phyloP scores from a whole-genome alignment of 768 basidiomycete genomes.

The Amanita exitialis region DNA sequence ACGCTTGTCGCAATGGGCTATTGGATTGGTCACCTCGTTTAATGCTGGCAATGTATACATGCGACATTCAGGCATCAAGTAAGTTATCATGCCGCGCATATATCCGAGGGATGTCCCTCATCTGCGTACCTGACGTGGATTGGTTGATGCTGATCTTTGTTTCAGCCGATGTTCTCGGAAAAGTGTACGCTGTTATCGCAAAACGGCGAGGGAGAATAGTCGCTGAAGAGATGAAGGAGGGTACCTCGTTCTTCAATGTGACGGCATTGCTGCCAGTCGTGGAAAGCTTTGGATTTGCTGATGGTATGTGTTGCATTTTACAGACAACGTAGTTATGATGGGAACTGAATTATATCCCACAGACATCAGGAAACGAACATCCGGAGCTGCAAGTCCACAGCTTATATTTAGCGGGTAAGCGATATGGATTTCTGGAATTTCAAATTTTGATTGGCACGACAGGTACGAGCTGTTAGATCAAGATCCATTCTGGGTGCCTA shows the following conservation, averaged over 20 bases:
- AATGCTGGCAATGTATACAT: conserved; percentile 97
- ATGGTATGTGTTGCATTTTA: conserved; percentile 41
- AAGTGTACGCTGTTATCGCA: conserved; percentile 93
- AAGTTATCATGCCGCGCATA: conserved; percentile 20
- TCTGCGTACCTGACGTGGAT: neutral
- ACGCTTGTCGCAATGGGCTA: conserved; percentile 82
- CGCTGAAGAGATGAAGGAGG: conserved; percentile 98
- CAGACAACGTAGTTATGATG: neutral
- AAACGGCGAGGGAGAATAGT: conserved; percentile 86
- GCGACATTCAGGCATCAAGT: conserved; percentile 98
- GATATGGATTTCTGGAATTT: neutral
- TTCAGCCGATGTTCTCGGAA: conserved; percentile 90
- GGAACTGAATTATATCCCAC: neutral
- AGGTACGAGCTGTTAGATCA: conserved; percentile 91
- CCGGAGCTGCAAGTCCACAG: conserved; percentile 95
- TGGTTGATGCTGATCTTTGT: neutral
- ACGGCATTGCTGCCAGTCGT: conserved; percentile 88
- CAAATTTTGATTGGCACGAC: conserved; percentile 1
- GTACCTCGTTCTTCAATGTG: conserved; percentile 90
- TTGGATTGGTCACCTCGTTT: conserved; percentile 97
- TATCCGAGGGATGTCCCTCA: neutral
- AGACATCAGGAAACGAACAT: conserved; percentile 96
- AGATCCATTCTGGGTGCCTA: conserved; percentile 97
- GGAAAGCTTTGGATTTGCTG: conserved; percentile 96
- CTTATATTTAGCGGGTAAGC: conserved; percentile 89